A percentile compares a stretch with the other conserved stretches of the same genome.
These are phyloP conservation scores for Blastomyces parvus DNA, from an alignment of 2,329 filamentous ascomycete genomes.

Conservation along the genomic window DNA sequence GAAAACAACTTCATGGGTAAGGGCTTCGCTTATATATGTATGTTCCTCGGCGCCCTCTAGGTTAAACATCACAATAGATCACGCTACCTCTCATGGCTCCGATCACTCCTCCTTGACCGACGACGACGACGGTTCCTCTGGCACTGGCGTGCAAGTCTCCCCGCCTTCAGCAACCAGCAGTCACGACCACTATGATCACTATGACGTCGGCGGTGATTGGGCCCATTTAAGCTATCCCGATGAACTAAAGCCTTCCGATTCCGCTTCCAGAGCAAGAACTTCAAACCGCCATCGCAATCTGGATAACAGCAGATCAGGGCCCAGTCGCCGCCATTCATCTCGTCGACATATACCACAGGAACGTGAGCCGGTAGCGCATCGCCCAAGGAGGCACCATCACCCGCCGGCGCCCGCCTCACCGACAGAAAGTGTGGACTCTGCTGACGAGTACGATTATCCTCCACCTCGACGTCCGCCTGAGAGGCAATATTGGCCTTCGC, in stretches of 20 bases:
- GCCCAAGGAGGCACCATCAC: constrained; percentile 36
- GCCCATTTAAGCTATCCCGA: constrained; percentile 34
- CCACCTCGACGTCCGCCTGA: constrained; percentile 34
- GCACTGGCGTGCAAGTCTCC: constrained; percentile 34
- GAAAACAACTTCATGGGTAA: constrained; percentile 1
- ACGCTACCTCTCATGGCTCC: constrained; percentile 29
- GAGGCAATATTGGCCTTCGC: constrained; percentile 26
- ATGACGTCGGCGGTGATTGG: constrained; percentile 29
- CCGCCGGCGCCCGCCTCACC: constrained; percentile 22
- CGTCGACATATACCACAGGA: constrained; percentile 32
- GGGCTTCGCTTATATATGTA: constrained; percentile 9
- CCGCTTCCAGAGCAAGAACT: constrained; percentile 36
- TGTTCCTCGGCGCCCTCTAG: constrained; percentile 21
- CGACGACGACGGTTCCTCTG: constrained; percentile 38
- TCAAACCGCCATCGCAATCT: constrained; percentile 33
- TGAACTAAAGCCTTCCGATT: constrained; percentile 41
- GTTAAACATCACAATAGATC: constrained; percentile 37
- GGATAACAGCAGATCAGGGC: constrained; percentile 30
- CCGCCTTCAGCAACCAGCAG: constrained; percentile 32
- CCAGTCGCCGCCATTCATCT: constrained; percentile 28
- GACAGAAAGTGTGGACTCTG: constrained; percentile 7
- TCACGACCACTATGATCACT: constrained; percentile 31
- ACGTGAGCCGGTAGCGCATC: constrained; percentile 29
- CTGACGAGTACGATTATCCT: constrained; percentile 16
- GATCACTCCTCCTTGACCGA: constrained; percentile 29